Evolutionary conservation across 2,329 filamentous ascomycete species (phyloP).

Genomic region (Sporothrix protearum): DNA sequence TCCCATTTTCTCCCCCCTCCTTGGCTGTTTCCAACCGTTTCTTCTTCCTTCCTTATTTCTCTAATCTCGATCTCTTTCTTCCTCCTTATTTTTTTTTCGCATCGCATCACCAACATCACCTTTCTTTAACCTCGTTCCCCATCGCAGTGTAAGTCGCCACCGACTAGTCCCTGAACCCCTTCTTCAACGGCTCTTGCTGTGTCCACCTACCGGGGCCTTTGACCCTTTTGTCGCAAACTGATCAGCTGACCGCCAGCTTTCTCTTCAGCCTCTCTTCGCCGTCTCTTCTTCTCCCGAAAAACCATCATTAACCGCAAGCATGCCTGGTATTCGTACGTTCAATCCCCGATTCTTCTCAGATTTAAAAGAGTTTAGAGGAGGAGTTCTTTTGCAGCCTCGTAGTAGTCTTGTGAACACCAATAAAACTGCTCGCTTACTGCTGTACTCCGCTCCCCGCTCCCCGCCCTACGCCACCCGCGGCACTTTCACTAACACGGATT

Average conservation of each 20-base stretch:
- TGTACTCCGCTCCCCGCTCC: not conserved
- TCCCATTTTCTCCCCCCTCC: constrained; percentile 21
- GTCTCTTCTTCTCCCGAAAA: not conserved
- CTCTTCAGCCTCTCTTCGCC: not conserved
- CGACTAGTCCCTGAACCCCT: not conserved
- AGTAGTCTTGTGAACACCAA: not conserved
- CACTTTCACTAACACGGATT: not conserved
- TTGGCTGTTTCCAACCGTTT: constrained; percentile 4
- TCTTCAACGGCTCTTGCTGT: not conserved
- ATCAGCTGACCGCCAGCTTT: not conserved
- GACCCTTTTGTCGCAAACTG: not conserved
- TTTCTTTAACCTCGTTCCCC: not conserved
- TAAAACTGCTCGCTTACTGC: not conserved
- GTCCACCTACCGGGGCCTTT: not conserved
- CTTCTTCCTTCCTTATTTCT: constrained; percentile 5
- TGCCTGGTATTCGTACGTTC: constrained; percentile 53
- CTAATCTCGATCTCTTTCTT: not conserved
- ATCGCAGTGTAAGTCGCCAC: constrained; percentile 16
- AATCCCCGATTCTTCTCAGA: not conserved
- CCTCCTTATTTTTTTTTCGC: not conserved
- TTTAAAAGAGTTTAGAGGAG: not conserved
- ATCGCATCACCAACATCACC: not conserved
- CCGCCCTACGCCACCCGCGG: not conserved
- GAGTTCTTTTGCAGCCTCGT: not conserved
- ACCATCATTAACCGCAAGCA: constrained; percentile 38